A percentile compares a stretch with the other conserved stretches of the same genome.
phyloP scores from a whole-genome alignment of 2,329 filamentous ascomycete species.

The Boeremia lycopersici region DNA sequence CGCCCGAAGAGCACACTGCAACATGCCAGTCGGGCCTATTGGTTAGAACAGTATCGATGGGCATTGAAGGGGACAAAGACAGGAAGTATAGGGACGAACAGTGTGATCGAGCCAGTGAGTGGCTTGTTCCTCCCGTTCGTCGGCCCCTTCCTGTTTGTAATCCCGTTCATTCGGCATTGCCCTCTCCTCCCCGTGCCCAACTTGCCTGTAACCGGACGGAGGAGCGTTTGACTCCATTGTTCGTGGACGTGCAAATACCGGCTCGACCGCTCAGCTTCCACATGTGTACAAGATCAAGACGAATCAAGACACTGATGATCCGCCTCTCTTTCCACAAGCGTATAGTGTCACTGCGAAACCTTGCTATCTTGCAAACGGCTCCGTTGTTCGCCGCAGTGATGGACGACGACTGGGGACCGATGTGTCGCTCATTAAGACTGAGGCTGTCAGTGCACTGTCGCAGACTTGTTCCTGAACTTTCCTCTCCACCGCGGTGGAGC shows the following conservation, averaged over 20 bases:
- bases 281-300: neutral
- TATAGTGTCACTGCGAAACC: neutral
- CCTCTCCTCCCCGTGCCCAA: neutral
- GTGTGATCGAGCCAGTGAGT: neutral
- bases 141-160: neutral
- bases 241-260: slow-evolving; percentile 1
- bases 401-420: neutral
- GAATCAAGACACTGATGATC: neutral
- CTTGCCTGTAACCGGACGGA: neutral
- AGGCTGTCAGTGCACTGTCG: slow-evolving; percentile 2
- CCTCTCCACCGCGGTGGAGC: neutral
- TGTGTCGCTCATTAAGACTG: slow-evolving; percentile 6
- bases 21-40: neutral
- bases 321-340: neutral
- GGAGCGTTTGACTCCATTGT: neutral
- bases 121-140: neutral
- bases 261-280: slow-evolving; percentile 1
- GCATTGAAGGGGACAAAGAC: neutral
- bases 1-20: neutral
- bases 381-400: neutral
- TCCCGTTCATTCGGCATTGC: neutral
- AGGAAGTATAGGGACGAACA: neutral
- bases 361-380: slow-evolving; percentile 6
- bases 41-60: neutral
- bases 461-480: slow-evolving; percentile 3